phyloP scores from a whole-genome alignment of 352 stramenopile species.

The Aphanomyces euteiches region DNA sequence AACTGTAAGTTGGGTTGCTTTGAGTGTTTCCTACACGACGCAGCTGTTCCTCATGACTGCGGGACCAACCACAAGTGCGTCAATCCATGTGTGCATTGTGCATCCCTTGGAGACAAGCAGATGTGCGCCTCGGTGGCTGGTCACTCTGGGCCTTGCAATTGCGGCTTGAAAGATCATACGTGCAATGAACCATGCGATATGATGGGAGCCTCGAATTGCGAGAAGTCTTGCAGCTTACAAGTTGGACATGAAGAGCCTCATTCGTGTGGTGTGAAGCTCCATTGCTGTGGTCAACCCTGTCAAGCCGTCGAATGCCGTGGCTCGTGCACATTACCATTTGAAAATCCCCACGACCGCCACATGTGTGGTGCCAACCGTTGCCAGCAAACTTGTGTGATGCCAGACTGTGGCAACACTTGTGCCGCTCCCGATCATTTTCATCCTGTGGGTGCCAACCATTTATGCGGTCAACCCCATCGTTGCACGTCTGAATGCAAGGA shows the following conservation, averaged over 20 bases:
- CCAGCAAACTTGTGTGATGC: conserved; percentile 55
- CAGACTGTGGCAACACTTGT: conserved; percentile 54
- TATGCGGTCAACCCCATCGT: conserved; percentile 51
- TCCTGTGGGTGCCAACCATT: conserved; percentile 58
- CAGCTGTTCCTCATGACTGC: conserved; percentile 45
- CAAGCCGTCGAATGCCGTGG: conserved; percentile 42
- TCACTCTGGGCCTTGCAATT: conserved; percentile 67
- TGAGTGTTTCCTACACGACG: conserved; percentile 44
- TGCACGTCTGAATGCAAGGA: conserved; percentile 56
- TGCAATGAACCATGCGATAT: conserved; percentile 49
- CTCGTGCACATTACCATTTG: conserved; percentile 51
- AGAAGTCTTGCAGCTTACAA: conserved; percentile 43
- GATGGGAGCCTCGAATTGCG: conserved; percentile 49
- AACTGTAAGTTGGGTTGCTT: conserved; percentile 61
- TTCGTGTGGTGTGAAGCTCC: conserved; percentile 50
- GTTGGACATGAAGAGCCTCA: conserved; percentile 45
- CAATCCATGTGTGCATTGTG: conserved; percentile 52
- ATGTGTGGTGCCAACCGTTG: conserved; percentile 61
- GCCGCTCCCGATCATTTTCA: conserved; percentile 62
- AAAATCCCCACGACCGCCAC: conserved; percentile 49
- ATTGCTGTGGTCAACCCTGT: conserved; percentile 57
- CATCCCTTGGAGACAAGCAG: conserved; percentile 28
- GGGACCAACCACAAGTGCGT: conserved; percentile 46
- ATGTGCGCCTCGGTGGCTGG: conserved; percentile 56
- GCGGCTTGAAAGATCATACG: conserved; percentile 56